These are phyloP conservation scores for Mucor mucedo DNA, from an alignment of 371 early-diverging fungal species.

Conservation along the genomic window DNA sequence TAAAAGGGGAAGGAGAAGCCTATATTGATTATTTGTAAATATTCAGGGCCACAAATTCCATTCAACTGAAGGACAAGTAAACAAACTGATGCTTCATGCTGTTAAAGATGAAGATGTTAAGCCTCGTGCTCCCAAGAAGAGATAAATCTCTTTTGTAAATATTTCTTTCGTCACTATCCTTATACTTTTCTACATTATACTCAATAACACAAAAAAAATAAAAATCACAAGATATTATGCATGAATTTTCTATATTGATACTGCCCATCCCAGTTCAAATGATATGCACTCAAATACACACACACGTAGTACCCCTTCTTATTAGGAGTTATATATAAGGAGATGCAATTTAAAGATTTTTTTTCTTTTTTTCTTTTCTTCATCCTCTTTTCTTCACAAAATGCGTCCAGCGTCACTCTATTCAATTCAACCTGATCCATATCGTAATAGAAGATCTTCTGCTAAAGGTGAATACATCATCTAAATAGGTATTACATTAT, in stretches of 20 bases:
- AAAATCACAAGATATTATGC: background rate
- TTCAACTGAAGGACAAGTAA: conserved; percentile 40
- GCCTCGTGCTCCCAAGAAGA: conserved; percentile 36
- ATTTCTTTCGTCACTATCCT: background rate
- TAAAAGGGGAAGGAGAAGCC: background rate
- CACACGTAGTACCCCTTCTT: conserved; percentile 1
- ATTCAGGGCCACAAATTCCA: conserved; percentile 28
- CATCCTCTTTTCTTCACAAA: background rate
- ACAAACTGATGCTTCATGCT: conserved; percentile 32
- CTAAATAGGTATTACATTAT: conserved; percentile 6
- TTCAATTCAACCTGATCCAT: conserved; percentile 23
- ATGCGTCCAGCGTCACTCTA: conserved; percentile 18
- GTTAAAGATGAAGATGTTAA: conserved; percentile 30
- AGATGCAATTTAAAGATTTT: background rate
- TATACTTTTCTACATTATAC: background rate
- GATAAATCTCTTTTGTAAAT: conserved; percentile 2
- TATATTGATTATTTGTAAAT: conserved; percentile 1
- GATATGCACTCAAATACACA: conserved; percentile 1
- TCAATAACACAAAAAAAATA: conserved; percentile 5
- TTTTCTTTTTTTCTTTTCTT: background rate
- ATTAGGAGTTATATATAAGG: conserved; percentile 3
- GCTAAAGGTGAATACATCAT: conserved; percentile 26
- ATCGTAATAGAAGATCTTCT: conserved; percentile 23
- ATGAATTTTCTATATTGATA: background rate
- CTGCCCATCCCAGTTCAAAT: background rate